These are phyloP conservation scores for Coemansia guatemalensis DNA, from an alignment of 192 early-diverging fungal species.

Conservation along the genomic window DNA sequence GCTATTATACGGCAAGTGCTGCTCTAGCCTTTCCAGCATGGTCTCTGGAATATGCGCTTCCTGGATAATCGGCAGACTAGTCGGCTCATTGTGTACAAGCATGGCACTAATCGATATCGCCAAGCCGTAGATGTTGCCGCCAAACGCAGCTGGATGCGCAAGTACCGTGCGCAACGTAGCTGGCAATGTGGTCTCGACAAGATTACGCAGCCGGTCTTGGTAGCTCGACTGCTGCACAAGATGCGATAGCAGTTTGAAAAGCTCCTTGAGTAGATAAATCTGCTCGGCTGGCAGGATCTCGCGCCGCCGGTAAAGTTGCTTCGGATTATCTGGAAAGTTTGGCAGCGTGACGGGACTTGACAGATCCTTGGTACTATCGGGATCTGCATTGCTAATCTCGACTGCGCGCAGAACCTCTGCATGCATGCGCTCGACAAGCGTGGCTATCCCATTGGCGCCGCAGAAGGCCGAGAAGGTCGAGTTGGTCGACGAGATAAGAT, in stretches of 20 bases:
- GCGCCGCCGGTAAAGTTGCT: constrained; percentile 44
- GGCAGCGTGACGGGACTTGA: constrained; percentile 35
- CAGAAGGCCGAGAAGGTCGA: constrained; percentile 78
- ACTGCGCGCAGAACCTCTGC: constrained; percentile 39
- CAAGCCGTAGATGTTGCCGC: constrained; percentile 78
- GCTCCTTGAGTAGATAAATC: constrained; percentile 75
- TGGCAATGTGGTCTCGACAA: constrained; percentile 89
- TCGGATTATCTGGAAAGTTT: constrained; percentile 22
- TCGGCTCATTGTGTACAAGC: constrained; percentile 98
- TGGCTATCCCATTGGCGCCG: constrained; percentile 76
- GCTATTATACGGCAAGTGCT: constrained; percentile 73
- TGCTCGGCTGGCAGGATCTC: constrained; percentile 68
- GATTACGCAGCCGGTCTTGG: constrained; percentile 87
- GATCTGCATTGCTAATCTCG: constrained; percentile 25
- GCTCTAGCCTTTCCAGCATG: constrained; percentile 68
- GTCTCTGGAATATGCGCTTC: constrained; percentile 85
- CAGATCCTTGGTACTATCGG: constrained; percentile 34
- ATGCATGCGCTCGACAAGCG: constrained; percentile 78
- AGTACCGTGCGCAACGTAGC: constrained; percentile 71
- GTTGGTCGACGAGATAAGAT: constrained; percentile 71
- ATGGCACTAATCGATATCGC: constrained; percentile 92
- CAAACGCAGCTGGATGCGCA: constrained; percentile 73
- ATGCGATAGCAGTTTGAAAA: constrained; percentile 89
- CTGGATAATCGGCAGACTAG: constrained; percentile 89
- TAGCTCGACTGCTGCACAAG: constrained; percentile 94